phyloP scores from a whole-genome alignment of 495 filamentous ascomycete species.

The Evansstolkia leycettana region DNA sequence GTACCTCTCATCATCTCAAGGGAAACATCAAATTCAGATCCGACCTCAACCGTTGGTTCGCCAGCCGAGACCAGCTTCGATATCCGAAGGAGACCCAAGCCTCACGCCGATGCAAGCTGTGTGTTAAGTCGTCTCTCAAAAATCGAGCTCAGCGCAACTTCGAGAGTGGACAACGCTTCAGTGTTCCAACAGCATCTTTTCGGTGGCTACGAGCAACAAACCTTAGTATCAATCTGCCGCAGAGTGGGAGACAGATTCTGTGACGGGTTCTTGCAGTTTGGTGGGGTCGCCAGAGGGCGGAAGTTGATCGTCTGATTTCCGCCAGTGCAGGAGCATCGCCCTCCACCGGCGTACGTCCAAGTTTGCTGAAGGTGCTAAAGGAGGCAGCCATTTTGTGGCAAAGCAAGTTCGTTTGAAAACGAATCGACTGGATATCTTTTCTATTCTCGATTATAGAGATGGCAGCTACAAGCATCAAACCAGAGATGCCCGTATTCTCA shows the following conservation, averaged over 20 bases:
- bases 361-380: slow-evolving; percentile 13
- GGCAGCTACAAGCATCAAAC: slow-evolving; percentile 22
- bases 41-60: slow-evolving; percentile 4
- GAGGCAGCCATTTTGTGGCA: slow-evolving; percentile 18
- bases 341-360: slow-evolving; percentile 9
- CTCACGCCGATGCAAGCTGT: slow-evolving; percentile 17
- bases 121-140: slow-evolving; percentile 10
- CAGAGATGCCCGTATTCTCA: slow-evolving; percentile 53
- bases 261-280: slow-evolving; percentile 17
- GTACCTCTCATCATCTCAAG: slow-evolving; percentile 7
- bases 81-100: neutral
- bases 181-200: too few species aligned
- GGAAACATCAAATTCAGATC: slow-evolving; percentile 1
- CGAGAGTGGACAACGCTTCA: too few species aligned
- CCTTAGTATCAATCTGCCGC: too few species aligned
- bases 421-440: slow-evolving; percentile 1
- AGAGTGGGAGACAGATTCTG: too few species aligned
- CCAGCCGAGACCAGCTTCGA: slow-evolving; percentile 2
- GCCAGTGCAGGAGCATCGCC: slow-evolving; percentile 18
- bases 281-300: slow-evolving; percentile 21
- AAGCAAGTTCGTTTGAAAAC: slow-evolving; percentile 6
- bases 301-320: slow-evolving; percentile 15
- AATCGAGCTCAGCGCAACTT: too few species aligned
- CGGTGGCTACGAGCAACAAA: too few species aligned
- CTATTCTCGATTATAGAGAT: slow-evolving; percentile 10